Conservation (phyloP, 495 filamentous ascomycete genomes). For the Penicillium silybi region DNA sequence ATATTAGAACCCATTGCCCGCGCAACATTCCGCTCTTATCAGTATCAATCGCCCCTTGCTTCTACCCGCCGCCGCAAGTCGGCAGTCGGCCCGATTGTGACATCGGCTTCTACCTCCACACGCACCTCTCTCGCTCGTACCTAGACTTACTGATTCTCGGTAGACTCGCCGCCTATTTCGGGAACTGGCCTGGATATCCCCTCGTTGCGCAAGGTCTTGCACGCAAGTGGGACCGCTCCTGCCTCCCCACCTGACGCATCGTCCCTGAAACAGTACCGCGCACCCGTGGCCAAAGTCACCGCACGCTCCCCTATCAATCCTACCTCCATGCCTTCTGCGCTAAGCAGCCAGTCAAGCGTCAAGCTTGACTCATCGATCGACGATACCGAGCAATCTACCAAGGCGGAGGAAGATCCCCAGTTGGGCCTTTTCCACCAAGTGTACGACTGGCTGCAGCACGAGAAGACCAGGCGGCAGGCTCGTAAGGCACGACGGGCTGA, state of each 20-base stretch:
- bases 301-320: slow-evolving; percentile 25
- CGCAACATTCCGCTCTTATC: slow-evolving; percentile 1
- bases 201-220: slow-evolving; percentile 23
- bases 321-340: slow-evolving; percentile 23
- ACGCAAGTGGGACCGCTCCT: slow-evolving; percentile 20
- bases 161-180: slow-evolving; percentile 27
- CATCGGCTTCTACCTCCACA: slow-evolving; percentile 2
- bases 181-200: slow-evolving; percentile 28
- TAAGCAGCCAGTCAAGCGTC: slow-evolving; percentile 28
- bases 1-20: slow-evolving; percentile 8
- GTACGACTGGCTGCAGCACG: slow-evolving; percentile 72
- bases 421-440: slow-evolving; percentile 63
- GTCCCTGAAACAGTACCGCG: slow-evolving; percentile 24
- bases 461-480: slow-evolving; percentile 60
- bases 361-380: slow-evolving; percentile 22
- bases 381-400: slow-evolving; percentile 25
- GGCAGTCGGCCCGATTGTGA: background rate
- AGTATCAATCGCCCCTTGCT: slow-evolving; percentile 2
- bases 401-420: slow-evolving; percentile 33
- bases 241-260: slow-evolving; percentile 23
- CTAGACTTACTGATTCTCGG: slow-evolving; percentile 19
- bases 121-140: slow-evolving; percentile 1
- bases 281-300: slow-evolving; percentile 24
- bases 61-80: background rate
- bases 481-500: slow-evolving; percentile 38